Evolutionary conservation across 2,329 filamentous ascomycete species (phyloP).

Genomic region (Sphaceloma murrayae): DNA sequence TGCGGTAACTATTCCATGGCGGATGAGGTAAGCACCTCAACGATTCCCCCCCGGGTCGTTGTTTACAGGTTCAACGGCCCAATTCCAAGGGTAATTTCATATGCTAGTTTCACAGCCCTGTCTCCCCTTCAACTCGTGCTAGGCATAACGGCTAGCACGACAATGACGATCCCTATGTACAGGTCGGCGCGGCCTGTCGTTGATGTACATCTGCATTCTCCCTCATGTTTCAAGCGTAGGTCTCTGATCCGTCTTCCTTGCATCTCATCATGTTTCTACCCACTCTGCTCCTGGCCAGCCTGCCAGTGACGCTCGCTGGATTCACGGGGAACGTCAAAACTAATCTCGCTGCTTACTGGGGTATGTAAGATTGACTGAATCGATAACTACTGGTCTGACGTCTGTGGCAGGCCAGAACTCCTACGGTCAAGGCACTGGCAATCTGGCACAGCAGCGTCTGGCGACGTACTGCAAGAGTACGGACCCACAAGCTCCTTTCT

Average conservation of each 20-base stretch:
- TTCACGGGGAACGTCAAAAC: constrained; percentile 24
- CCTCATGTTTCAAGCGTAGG: not conserved
- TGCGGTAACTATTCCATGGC: too few species aligned
- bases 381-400: not conserved
- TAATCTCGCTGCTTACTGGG: constrained; percentile 47
- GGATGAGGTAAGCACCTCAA: constrained; percentile 4
- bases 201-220: not conserved
- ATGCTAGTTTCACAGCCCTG: not conserved
- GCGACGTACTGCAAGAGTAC: constrained; percentile 40
- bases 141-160: not conserved
- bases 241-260: not conserved
- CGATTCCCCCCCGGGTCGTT: constrained; percentile 2
- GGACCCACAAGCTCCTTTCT: too few species aligned
- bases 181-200: not conserved
- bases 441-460: constrained; percentile 35
- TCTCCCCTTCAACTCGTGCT: not conserved
- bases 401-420: constrained; percentile 18
- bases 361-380: constrained; percentile 22
- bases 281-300: not conserved
- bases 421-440: constrained; percentile 42
- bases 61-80: not conserved
- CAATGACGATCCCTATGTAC: not conserved
- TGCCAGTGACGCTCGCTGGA: not conserved
- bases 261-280: not conserved
- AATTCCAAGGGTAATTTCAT: constrained; percentile 9